Conservation (phyloP, 2,329 filamentous ascomycete genomes). For the Venturia oleaginea region DNA sequence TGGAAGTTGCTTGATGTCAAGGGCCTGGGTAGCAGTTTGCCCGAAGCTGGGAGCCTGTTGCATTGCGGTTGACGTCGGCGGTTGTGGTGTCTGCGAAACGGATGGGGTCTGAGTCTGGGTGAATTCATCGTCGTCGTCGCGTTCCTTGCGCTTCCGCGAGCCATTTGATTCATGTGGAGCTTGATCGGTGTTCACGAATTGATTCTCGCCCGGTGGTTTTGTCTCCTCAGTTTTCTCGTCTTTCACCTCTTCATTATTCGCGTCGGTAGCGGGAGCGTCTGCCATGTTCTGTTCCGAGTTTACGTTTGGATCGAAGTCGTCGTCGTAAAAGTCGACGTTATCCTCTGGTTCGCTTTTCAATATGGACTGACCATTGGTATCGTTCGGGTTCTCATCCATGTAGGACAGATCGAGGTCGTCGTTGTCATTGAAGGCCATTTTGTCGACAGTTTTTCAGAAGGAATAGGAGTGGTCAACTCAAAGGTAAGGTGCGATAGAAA, state of each 20-base stretch:
- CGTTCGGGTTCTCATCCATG: constrained; percentile 11
- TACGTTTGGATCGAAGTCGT: not conserved
- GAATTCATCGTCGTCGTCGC: constrained; percentile 12
- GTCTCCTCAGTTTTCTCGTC: not conserved
- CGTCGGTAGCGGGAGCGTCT: constrained; percentile 10
- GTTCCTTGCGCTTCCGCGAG: constrained; percentile 11
- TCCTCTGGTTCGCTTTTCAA: constrained; percentile 38
- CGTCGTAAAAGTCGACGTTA: constrained; percentile 12
- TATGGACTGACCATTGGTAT: constrained; percentile 32
- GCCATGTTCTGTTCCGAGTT: not conserved
- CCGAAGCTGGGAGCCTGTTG: not conserved
- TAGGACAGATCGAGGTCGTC: constrained; percentile 59
- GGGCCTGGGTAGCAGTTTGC: constrained; percentile 7
- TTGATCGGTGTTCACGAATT: not conserved
- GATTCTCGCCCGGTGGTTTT: not conserved
- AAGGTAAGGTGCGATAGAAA: not conserved
- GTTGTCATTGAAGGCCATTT: constrained; percentile 53
- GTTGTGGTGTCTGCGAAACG: not conserved
- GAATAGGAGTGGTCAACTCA: not conserved
- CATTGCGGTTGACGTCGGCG: constrained; percentile 9
- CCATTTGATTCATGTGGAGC: not conserved
- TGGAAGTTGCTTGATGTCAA: constrained; percentile 11
- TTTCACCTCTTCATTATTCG: constrained; percentile 12
- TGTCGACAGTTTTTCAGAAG: constrained; percentile 8
- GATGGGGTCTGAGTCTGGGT: not conserved